Evolutionary conservation across 371 early-diverging fungal genomes (phyloP).

Genomic region (Mucor irregularis): DNA sequence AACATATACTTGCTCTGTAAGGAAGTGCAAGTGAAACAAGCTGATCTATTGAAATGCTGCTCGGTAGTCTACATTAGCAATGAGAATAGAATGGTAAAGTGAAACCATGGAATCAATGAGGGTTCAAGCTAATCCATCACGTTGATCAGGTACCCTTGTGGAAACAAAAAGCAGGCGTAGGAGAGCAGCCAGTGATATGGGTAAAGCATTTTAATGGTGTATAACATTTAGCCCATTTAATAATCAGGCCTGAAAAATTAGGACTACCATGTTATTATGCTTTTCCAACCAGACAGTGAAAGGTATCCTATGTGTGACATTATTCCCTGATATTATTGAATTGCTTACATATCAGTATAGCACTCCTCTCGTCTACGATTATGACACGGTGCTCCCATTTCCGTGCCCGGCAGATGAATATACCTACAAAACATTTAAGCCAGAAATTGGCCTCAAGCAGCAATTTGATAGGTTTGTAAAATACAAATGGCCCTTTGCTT

Average conservation of each 20-base stretch:
- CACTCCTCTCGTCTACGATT: constrained; percentile 29
- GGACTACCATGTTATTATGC: constrained; percentile 50
- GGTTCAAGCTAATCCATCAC: background rate
- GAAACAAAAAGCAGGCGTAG: constrained; percentile 24
- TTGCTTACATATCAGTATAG: background rate
- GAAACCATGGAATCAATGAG: background rate
- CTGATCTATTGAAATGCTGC: constrained; percentile 14
- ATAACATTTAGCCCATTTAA: background rate
- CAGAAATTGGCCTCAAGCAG: constrained; percentile 16
- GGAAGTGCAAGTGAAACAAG: constrained; percentile 15
- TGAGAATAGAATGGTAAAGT: constrained; percentile 23
- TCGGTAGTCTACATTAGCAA: constrained; percentile 47
- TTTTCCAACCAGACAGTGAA: constrained; percentile 6
- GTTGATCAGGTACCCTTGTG: constrained; percentile 32
- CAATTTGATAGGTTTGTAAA: constrained; percentile 24
- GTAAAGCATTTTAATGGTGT: constrained; percentile 15
- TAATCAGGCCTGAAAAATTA: background rate
- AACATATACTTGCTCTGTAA: constrained; percentile 44
- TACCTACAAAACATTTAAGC: constrained; percentile 29
- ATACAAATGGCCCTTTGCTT: constrained; percentile 16
- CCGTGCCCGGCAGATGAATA: constrained; percentile 31
- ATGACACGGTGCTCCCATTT: constrained; percentile 39
- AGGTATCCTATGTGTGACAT: background rate
- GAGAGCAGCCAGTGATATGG: constrained; percentile 37
- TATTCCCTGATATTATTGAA: background rate